Base-by-base conservation (phyloP, 2,329 filamentous ascomycete species). In the Scedosporium aurantiacum region DNA sequence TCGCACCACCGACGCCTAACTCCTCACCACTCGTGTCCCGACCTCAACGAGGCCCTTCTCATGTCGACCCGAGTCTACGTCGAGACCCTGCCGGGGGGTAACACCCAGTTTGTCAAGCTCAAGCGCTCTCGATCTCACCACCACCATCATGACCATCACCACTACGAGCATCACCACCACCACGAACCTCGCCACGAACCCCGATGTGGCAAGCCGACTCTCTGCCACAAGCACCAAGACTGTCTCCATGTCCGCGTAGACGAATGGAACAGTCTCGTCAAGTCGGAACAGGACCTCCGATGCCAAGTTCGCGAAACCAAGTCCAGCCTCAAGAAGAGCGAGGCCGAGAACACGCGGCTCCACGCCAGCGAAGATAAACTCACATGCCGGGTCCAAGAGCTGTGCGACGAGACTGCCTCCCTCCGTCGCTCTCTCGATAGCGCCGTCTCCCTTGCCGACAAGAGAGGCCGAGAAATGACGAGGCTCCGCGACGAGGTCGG, bases 171-270 rank as follows among this genome's bases (percentile, higher is more conserved):
- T 62, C 67, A 69, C 64, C 71, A 75, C 60, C 68, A 70, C 54
- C 63, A 75, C 68, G 75, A 74, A 64, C 72, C 72, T 59, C 74
- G 73, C 23, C 70, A 69, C 61, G 74, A 74, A 3, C 70, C 73
- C n/a, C 60, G 64, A 54, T 66, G 71, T 43, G 66, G 70, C 55
- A 68, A 69, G 58, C 67, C 66, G 54, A 68, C 69, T 41, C 67
- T 68, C 59, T 69, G 70, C 60, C 66, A 69, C 60, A 69, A 67
- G 60, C 67, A 70, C 63, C 66, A 69, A 63, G 71, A 75, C 61
- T 62, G 69, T 59, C 75, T 75, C 64, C 69, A 71, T 57, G 64
- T 65, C 18, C 73, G 75, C 25, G 64, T 66, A 21, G 64, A 64
- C 28, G 71, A 75, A 41, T 68, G 71, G 62, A 66, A 67, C 52